phyloP scores from a whole-genome alignment of 108 stramenopile genomes.

The Cafeteria roenbergensis region DNA sequence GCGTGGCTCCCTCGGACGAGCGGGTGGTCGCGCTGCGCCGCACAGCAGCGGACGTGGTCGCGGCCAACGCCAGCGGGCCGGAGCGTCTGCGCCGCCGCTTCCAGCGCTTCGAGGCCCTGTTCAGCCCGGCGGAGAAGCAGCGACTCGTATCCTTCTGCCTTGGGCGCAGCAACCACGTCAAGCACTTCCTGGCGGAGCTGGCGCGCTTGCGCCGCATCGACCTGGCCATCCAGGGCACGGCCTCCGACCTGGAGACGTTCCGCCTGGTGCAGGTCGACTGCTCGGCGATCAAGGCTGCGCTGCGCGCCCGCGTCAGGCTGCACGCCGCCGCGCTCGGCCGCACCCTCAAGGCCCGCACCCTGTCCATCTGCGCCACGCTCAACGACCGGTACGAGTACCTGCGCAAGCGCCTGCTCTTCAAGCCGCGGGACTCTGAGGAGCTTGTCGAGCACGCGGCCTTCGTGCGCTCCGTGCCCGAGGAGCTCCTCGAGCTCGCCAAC shows the following conservation, averaged over 20 bases:
- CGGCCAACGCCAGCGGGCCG: no score
- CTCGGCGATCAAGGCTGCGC: slow-evolving; percentile 10
- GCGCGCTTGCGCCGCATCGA: background rate
- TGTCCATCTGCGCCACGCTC: background rate
- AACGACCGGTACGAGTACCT: slow-evolving; percentile 8
- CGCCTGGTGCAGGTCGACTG: slow-evolving; percentile 15
- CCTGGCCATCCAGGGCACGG: background rate
- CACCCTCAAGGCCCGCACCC: slow-evolving; percentile 1
- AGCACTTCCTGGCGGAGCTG: slow-evolving; percentile 8
- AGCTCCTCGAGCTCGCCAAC: slow-evolving; percentile 6
- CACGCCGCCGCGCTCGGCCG: slow-evolving; percentile 3
- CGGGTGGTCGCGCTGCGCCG: background rate
- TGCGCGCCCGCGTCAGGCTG: slow-evolving; percentile 6
- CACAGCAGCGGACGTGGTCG: background rate
- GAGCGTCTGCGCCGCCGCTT: background rate
- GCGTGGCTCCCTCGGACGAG: background rate
- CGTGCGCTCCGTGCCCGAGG: background rate
- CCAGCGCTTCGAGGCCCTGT: background rate
- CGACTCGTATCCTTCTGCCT: background rate
- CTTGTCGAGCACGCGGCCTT: slow-evolving; percentile 9
- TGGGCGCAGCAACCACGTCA: background rate
- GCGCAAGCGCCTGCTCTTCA: background rate
- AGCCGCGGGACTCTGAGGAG: slow-evolving; percentile 17
- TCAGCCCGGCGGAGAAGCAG: background rate
- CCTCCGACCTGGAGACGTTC: background rate